Evolutionary conservation across 441 rosid species (phyloP), one percentile per base, ranked within the genome.

Genomic region (Adansonia grandidieri): DNA sequence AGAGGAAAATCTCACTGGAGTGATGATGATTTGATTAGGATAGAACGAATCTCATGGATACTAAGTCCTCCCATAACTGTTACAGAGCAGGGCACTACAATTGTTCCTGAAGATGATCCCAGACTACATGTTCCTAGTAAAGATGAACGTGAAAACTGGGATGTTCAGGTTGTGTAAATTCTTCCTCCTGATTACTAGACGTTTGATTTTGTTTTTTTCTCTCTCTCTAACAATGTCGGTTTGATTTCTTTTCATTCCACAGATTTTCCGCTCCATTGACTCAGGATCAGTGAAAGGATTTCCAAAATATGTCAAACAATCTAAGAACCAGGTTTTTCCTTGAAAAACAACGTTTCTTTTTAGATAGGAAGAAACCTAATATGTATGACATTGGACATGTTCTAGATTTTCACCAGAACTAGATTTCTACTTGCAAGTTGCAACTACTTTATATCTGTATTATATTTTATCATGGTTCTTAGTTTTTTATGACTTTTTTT

Each of bases 191-290:
- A 32, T 32, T 50, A 69, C 32, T 20, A n/a, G 0, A 28, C 81
- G 48, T 51, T 70, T 47, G 32, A 61, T 68, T 65, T 72, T 47
- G 56, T 42, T 13, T 71, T 32, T 50, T 24, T 19, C 37, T 5
- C 48, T 32, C 6, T 17, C 4, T 42, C 44, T 65, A 44, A 32
- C 76, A 93, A 63, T 68, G 9, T 67, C 57, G 20, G 17, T 73
- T 66, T 24, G 4, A 9, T n/a, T 45, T 66, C 32, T 50, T 48
- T 60, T 45, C 1, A n/a, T 69, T 69, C 76, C 71, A 69, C 85
- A 96, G 99, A 79, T 94, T 77, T 94, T 96, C 79, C 91, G 98
- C 17, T 94, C 99, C 47, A 96, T 96, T 63, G 99, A 96, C 87
- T 88, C 92, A 5, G 94, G 92, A 84, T 94, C 98, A 47, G 19